phyloP scores from a whole-genome alignment of 257 asterid species.

The Marsdenia floribunda region DNA sequence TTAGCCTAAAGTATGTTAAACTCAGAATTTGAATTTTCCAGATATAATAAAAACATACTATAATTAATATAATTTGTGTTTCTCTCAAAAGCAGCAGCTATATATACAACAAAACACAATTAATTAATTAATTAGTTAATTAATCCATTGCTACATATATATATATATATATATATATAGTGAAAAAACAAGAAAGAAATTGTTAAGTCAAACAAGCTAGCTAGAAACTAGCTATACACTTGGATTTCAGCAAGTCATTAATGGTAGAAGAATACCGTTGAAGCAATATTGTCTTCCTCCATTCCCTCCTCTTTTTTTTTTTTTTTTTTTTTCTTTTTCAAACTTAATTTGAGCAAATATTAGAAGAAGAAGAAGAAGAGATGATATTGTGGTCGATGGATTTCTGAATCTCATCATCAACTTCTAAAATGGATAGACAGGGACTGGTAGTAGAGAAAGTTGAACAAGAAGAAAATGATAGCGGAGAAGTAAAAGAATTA shows the following conservation, averaged over 20 bases:
- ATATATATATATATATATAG: too few relatives aligned
- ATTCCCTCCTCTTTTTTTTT: neutral
- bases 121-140: neutral
- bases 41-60: neutral
- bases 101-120: neutral
- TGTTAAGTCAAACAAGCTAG: neutral
- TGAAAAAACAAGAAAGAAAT: neutral
- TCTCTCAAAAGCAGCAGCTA: neutral
- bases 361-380: constrained; percentile 9
- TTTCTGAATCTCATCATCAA: constrained; percentile 32
- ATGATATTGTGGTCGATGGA: constrained; percentile 3
- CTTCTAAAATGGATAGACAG: constrained; percentile 31
- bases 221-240: neutral
- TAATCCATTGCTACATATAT: neutral
- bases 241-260: constrained; percentile 19
- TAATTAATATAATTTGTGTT: neutral
- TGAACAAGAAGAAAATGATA: constrained; percentile 50
- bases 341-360: neutral
- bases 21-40: neutral
- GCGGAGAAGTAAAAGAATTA: constrained; percentile 60
- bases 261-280: constrained; percentile 12
- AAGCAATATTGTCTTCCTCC: constrained; percentile 6
- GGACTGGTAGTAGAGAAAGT: constrained; percentile 34
- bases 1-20: neutral
- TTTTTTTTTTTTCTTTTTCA: neutral